Evolutionary conservation across 352 stramenopile species (phyloP).

Genomic region (Pythium plurisporium): DNA sequence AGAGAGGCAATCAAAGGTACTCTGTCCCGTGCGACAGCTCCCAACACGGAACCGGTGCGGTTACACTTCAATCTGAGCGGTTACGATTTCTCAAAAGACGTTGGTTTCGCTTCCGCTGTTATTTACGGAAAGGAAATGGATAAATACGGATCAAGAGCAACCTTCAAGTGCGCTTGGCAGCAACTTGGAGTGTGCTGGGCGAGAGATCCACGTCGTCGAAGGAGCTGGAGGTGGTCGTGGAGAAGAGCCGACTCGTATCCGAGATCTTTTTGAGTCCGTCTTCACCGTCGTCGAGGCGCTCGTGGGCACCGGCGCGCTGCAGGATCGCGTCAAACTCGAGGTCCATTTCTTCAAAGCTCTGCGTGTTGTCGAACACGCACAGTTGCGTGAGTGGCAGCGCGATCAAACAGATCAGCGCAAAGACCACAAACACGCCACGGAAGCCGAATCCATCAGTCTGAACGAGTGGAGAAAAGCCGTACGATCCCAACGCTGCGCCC

Average conservation of each 20-base stretch:
- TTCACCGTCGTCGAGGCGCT: slow-evolving; percentile 1
- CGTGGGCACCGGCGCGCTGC: not conserved
- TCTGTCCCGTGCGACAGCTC: too few relatives aligned
- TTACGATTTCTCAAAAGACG: not conserved
- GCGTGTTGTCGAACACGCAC: slow-evolving; percentile 30
- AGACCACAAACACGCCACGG: slow-evolving; percentile 21
- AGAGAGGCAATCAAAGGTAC: too few relatives aligned
- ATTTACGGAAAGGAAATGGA: not conserved
- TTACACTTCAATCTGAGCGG: too few relatives aligned
- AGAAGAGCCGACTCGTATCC: not conserved
- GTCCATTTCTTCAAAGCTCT: slow-evolving; percentile 18
- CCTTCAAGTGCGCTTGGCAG: too few relatives aligned
- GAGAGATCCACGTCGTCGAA: slow-evolving; percentile 8
- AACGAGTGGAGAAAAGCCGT: slow-evolving; percentile 75
- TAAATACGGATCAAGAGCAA: slow-evolving; percentile 1
- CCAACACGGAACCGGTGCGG: too few relatives aligned
- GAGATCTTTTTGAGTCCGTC: slow-evolving; percentile 13
- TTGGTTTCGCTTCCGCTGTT: not conserved
- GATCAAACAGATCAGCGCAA: slow-evolving; percentile 21
- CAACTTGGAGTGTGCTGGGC: too few relatives aligned
- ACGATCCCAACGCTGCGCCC: slow-evolving; percentile 72
- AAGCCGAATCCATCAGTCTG: slow-evolving; percentile 25
- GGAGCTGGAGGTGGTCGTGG: slow-evolving; percentile 13
- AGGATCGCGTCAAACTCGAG: slow-evolving; percentile 24
- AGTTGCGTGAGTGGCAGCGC: slow-evolving; percentile 26